phyloP scores from a whole-genome alignment of 192 early-diverging fungal species.

The Entophlyctis luteolus region DNA sequence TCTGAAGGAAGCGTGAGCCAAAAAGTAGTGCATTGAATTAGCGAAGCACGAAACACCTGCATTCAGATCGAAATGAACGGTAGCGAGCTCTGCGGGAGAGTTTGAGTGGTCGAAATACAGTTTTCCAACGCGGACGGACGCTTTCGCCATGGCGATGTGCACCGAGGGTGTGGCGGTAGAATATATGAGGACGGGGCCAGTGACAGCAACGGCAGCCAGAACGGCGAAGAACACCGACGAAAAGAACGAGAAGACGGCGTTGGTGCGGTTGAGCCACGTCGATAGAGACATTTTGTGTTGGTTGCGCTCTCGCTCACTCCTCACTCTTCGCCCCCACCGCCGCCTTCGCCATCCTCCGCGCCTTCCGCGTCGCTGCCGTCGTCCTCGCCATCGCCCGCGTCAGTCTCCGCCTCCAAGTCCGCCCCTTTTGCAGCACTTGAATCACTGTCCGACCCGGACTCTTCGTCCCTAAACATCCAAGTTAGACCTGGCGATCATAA shows the following conservation, averaged over 20 bases:
- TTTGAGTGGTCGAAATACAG: slow-evolving; percentile 37
- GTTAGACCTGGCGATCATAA: not conserved
- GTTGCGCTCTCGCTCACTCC: no score
- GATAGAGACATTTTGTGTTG: slow-evolving; percentile 8
- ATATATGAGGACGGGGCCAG: slow-evolving; percentile 35
- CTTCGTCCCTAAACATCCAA: not conserved
- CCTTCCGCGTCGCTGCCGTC: not conserved
- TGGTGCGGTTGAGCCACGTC: slow-evolving; percentile 38
- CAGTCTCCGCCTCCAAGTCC: not conserved
- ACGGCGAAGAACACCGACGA: slow-evolving; percentile 58
- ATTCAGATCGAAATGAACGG: slow-evolving; percentile 60
- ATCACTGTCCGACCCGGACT: slow-evolving; percentile 8
- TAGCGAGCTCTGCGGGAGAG: slow-evolving; percentile 58
- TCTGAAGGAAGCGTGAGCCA: slow-evolving; percentile 45
- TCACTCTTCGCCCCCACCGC: not conserved
- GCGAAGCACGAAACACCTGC: slow-evolving; percentile 53
- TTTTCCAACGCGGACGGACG: slow-evolving; percentile 36
- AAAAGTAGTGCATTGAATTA: not conserved
- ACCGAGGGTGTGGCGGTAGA: slow-evolving; percentile 23
- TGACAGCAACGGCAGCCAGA: slow-evolving; percentile 52
- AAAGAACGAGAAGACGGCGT: slow-evolving; percentile 58
- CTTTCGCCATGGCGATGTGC: slow-evolving; percentile 46
- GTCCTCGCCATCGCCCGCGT: not conserved
- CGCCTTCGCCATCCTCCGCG: not conserved
- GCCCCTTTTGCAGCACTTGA: not conserved